These are phyloP conservation scores for Aspergillus bridgeri DNA, from an alignment of 495 filamentous ascomycete species.

Conservation along the genomic window DNA sequence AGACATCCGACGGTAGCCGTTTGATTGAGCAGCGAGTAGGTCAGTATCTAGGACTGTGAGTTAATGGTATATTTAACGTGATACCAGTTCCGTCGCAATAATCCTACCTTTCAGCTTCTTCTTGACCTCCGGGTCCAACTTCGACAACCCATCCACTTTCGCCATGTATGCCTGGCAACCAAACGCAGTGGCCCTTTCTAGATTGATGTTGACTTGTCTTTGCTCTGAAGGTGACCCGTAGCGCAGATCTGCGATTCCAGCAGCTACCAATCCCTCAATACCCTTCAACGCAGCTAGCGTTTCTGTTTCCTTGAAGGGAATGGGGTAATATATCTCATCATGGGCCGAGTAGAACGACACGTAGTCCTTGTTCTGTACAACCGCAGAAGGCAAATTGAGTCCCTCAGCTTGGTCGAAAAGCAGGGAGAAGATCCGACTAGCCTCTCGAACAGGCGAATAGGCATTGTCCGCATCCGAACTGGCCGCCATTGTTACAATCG, in stretches of 20 bases:
- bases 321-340: slow-evolving; percentile 54
- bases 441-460: slow-evolving; percentile 43
- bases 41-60: slow-evolving; percentile 58
- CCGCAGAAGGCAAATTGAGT: slow-evolving; percentile 34
- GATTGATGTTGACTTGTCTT: slow-evolving; percentile 52
- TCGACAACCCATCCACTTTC: slow-evolving; percentile 66
- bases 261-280: slow-evolving; percentile 64
- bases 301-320: slow-evolving; percentile 69
- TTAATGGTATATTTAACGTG: neutral
- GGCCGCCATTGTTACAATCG: neutral
- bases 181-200: slow-evolving; percentile 64
- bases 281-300: slow-evolving; percentile 65
- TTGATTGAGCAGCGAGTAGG: slow-evolving; percentile 64
- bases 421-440: slow-evolving; percentile 39
- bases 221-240: slow-evolving; percentile 34
- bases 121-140: slow-evolving; percentile 57
- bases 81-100: neutral
- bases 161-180: slow-evolving; percentile 70
- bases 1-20: slow-evolving; percentile 68
- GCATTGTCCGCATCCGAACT: slow-evolving; percentile 1
- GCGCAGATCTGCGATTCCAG: slow-evolving; percentile 58
- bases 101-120: slow-evolving; percentile 59
- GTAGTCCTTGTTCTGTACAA: slow-evolving; percentile 31
- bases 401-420: slow-evolving; percentile 40
- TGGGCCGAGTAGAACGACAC: slow-evolving; percentile 42